Conservation (phyloP, 2,329 filamentous ascomycete genomes). For the Cytospora piceae region DNA sequence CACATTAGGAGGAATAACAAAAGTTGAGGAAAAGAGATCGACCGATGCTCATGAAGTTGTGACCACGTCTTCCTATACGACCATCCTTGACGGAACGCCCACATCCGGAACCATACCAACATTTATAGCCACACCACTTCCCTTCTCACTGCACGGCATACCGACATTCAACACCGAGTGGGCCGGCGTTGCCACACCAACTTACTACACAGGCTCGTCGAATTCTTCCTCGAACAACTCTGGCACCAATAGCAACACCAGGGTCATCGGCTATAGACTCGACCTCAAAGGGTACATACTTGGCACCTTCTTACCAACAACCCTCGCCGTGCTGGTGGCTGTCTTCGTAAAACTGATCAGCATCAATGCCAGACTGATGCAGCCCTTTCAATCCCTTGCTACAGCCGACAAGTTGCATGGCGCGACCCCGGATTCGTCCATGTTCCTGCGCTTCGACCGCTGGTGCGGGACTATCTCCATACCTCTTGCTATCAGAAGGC, state of each 20-base stretch:
- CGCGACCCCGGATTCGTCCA: constrained; percentile 1
- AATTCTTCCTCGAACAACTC: neutral
- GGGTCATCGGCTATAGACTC: constrained; percentile 4
- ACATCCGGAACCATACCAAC: neutral
- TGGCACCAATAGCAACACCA: too few relatives aligned
- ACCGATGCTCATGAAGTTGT: neutral
- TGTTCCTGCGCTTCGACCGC: constrained; percentile 20
- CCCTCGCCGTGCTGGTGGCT: constrained; percentile 23
- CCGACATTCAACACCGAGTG: neutral
- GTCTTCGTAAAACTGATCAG: constrained; percentile 26
- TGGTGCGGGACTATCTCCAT: constrained; percentile 14
- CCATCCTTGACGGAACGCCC: neutral
- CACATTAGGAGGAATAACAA: neutral
- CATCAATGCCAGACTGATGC: constrained; percentile 28
- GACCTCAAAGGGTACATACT: constrained; percentile 16
- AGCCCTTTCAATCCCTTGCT: constrained; percentile 29
- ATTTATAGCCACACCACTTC: neutral
- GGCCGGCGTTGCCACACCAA: neutral
- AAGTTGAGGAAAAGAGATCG: neutral
- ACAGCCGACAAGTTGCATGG: neutral
- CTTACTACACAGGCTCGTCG: neutral
- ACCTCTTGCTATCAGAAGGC: constrained; percentile 2
- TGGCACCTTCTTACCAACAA: constrained; percentile 26
- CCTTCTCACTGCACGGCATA: neutral
- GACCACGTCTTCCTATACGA: neutral